Base-by-base conservation (phyloP, 2,329 filamentous ascomycete genomes). In the Botryosphaeria dothidea region DNA sequence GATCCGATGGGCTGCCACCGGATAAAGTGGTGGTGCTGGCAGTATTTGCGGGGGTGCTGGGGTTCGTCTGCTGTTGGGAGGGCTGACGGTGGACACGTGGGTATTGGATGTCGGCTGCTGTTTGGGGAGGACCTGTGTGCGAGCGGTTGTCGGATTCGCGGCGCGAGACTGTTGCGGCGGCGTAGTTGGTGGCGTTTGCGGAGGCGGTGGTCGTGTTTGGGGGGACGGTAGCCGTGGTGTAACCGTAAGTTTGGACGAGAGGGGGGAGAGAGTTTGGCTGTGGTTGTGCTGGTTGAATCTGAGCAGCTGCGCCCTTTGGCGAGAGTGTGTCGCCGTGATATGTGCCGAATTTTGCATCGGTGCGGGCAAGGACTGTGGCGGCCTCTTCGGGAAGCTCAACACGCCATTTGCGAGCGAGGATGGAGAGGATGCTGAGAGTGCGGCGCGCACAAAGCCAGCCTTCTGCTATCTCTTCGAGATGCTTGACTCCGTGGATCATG, bases 381-480 rank as follows among this genome's bases (percentile, higher is more conserved):
- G 93, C 94, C 77, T 98, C 94, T 66, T 92, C 89, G 0, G 95
- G 94, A 9, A 98, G 78, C 64, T 92, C 88, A 48, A 97, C 90
- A 19, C 89, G 90, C 93, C 95, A 98, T 72, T 95, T 95, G n/a
- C 88, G 86, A 0, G 90, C 90, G 13, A 96, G 86, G 3, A 96
- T 88, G 69, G 90, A 93, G 48, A 99, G 83, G 54, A 98, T 96
- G 66, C 88, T 88, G 6, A 98, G 83, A 0, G 93, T 94, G 13
- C 94, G 86, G 62, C 93, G 86, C 9, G 93, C 94, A 71, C 93
- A 95, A 0, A 93, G 86, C 95, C 95, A 99, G 71, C 93, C 90
- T 75, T 97, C 93, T 0, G 92, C 92, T 71, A 99, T 97, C 73
- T 98, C 94, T 76, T 98, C 94, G 1, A 98, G 85, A 68, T 97